Conservation (phyloP, 2,329 filamentous ascomycete species). For the Xylaria multiplex region DNA sequence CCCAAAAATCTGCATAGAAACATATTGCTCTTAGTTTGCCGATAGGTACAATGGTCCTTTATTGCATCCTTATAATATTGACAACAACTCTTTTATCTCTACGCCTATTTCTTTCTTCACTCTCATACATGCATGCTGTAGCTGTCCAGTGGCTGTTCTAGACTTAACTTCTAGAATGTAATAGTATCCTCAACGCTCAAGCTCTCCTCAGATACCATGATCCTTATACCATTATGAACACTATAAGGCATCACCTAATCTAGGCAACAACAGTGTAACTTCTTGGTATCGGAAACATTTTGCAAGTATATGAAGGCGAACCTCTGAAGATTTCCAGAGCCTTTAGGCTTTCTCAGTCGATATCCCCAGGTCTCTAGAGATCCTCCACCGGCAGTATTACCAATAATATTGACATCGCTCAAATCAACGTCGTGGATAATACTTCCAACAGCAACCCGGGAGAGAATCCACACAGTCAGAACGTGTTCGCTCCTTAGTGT, state of each 20-base stretch:
- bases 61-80: too few species aligned
- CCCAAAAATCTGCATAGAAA: background rate
- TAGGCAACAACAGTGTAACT: background rate
- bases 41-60: constrained; percentile 3
- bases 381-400: background rate
- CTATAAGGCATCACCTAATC: background rate
- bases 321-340: background rate
- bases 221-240: constrained; percentile 5
- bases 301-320: background rate
- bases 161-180: background rate
- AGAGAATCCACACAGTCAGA: background rate
- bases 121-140: background rate
- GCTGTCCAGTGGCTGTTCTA: background rate
- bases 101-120: constrained; percentile 1
- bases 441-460: background rate
- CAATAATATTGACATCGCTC: background rate
- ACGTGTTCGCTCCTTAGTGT: background rate
- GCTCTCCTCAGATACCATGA: background rate
- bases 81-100: background rate
- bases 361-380: background rate
- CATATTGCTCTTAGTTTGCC: background rate
- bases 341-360: too few species aligned
- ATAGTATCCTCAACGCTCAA: background rate
- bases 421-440: background rate
- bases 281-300: too few species aligned